Base-by-base conservation (phyloP, 2,329 filamentous ascomycete genomes). In the Diaporthe aspalathi region DNA sequence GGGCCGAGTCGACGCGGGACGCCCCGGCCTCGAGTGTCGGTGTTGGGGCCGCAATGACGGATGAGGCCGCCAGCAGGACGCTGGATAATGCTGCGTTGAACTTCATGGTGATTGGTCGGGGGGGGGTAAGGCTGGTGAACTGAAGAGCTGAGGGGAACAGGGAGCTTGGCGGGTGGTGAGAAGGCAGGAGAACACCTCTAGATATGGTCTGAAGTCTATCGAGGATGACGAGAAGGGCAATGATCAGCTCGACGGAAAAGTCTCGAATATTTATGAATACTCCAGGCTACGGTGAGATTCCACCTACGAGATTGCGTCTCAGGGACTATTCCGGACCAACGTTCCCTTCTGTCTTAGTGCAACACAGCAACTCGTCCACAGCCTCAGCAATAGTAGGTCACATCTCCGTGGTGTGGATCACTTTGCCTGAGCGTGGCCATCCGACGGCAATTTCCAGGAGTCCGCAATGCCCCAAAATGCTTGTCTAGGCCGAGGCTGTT, bases 1-100 rank as follows among this genome's bases (percentile, higher is more conserved):
- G 45, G 27, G 70, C 65, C 6, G 70, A 53, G 54, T 67, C 69
- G 52, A 67, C 35, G 17, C 35, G 69, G 32, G 69, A 53, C 5
- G 69, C 45, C 24, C 24, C 60, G 27, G 24, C 27, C 32, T 67
- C 32, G 4, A 71, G 22, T 16, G 70, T 68, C 17, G 54, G 22
- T 7, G 63, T 68, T 20, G 70, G 63, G 24, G 65, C 65, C 0
- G 54, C 63, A 29, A 71, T 32, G 17, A 52, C 45, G 35, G 70
- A 32, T 3, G 63, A 62, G 22, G 70, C 70, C 5, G 70, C 70
- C 38, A 71, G 63, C 0, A 68, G 35, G 8, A 38, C 43, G 35
- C 50, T 43, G 67, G 43, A 68, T 0, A 68, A 5, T 20, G 43
- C 66, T 38, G 67, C 35, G 47, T n/a, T 52, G 54, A 62, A 68